Evolutionary conservation across 257 asterid genomes (phyloP).

Genomic region (Lantana camara): DNA sequence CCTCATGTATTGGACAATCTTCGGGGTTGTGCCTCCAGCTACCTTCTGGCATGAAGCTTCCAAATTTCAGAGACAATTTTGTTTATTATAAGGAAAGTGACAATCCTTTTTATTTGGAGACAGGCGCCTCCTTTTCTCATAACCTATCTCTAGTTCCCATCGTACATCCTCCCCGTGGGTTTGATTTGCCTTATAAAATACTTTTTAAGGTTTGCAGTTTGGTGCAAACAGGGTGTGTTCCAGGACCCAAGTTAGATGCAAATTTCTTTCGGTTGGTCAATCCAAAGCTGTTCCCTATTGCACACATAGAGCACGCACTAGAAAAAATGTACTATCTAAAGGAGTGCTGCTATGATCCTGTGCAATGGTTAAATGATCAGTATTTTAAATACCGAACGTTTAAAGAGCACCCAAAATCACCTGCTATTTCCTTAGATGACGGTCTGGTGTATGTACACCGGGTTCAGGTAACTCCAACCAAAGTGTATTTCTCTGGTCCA

Average conservation of each 20-base stretch:
- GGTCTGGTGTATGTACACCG: conserved; percentile 81
- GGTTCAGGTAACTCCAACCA: conserved; percentile 86
- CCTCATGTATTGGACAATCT: conserved; percentile 71
- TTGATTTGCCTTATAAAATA: conserved; percentile 54
- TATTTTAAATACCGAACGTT: conserved; percentile 40
- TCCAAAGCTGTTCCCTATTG: conserved; percentile 40
- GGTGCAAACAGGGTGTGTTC: conserved; percentile 84
- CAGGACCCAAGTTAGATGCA: conserved; percentile 64
- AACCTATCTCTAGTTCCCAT: conserved; percentile 69
- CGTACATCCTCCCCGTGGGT: conserved; percentile 49
- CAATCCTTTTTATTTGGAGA: conserved; percentile 37
- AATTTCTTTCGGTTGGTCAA: conserved; percentile 52
- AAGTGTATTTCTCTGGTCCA: conserved; percentile 81
- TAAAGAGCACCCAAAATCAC: conserved; percentile 55
- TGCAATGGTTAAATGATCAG: conserved; percentile 61
- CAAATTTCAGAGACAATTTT: conserved; percentile 62
- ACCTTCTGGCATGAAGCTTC: conserved; percentile 51
- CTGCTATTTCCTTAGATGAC: conserved; percentile 59
- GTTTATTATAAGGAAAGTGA: conserved; percentile 53
- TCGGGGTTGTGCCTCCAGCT: conserved; percentile 80
- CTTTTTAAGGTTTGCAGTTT: conserved; percentile 65
- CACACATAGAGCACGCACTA: conserved; percentile 66
- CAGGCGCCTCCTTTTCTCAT: conserved; percentile 46
- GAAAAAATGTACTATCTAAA: conserved; percentile 54
- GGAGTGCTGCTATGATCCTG: conserved; percentile 91